Conservation (phyloP, 2,329 filamentous ascomycete genomes). For the Colletotrichum incanum region DNA sequence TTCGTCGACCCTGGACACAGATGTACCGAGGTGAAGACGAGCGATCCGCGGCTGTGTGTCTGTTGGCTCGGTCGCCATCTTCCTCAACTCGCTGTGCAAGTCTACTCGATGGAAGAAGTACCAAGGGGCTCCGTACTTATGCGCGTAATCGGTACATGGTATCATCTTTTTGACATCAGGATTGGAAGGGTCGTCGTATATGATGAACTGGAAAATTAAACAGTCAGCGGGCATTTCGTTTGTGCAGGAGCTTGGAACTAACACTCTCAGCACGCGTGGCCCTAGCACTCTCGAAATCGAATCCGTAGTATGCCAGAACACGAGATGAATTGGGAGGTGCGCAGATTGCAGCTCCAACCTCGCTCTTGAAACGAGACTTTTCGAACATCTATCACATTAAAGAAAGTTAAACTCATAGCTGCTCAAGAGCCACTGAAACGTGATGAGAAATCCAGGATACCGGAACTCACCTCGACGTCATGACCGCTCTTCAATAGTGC, state of each 20-base stretch:
- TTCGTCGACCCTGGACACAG: neutral
- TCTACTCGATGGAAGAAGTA: conserved; percentile 19
- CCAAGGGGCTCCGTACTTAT: conserved; percentile 11
- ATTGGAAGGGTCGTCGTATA: conserved; percentile 1
- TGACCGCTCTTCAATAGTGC: conserved; percentile 13
- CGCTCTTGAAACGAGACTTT: conserved; percentile 11
- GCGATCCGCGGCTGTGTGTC: neutral
- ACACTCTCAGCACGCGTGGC: neutral
- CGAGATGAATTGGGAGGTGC: conserved; percentile 12
- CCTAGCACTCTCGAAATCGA: conserved; percentile 4
- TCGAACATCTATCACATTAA: neutral
- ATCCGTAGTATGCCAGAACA: neutral
- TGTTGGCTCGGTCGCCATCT: conserved; percentile 14
- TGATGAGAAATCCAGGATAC: neutral
- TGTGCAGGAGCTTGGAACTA: neutral
- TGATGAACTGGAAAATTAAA: neutral
- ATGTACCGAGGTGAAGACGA: neutral
- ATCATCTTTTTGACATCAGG: neutral
- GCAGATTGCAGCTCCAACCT: conserved; percentile 5
- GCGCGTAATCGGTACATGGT: neutral
- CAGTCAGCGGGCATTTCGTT: too few species aligned
- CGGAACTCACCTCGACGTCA: conserved; percentile 1
- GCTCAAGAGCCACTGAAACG: neutral
- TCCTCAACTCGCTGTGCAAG: conserved; percentile 17
- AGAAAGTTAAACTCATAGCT: neutral